phyloP scores from a whole-genome alignment of 257 asterid species.

The Plantago ovata region DNA sequence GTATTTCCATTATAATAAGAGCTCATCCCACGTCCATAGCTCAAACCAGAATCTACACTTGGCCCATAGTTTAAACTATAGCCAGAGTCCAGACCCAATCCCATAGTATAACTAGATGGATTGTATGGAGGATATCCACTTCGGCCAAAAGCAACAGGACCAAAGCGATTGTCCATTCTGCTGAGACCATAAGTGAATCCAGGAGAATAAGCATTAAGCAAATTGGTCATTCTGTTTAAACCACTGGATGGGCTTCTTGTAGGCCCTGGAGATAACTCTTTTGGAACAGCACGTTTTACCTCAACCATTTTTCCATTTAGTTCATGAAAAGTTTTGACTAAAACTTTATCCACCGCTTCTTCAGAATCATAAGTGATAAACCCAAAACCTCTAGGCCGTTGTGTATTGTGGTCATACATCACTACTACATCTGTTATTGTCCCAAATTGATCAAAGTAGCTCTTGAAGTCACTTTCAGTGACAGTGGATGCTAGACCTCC shows the following conservation, averaged over 20 bases:
- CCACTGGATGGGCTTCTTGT: slow-evolving; percentile 56
- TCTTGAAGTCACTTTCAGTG: slow-evolving; percentile 77
- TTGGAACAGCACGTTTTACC: slow-evolving; percentile 49
- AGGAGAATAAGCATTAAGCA: slow-evolving; percentile 44
- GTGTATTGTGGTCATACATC: slow-evolving; percentile 92
- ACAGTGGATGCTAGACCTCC: slow-evolving; percentile 89
- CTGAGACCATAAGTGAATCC: slow-evolving; percentile 47
- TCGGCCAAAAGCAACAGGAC: slow-evolving; percentile 52
- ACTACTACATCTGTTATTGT: slow-evolving; percentile 76
- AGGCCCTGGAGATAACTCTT: slow-evolving; percentile 73
- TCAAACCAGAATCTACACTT: slow-evolving; percentile 42
- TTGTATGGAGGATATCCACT: slow-evolving; percentile 58
- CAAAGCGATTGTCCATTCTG: slow-evolving; percentile 55
- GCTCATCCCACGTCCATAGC: slow-evolving; percentile 52
- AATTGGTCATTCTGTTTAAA: slow-evolving; percentile 40
- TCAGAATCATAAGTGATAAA: slow-evolving; percentile 46
- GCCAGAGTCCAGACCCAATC: slow-evolving; percentile 49
- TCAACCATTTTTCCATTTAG: slow-evolving; percentile 52
- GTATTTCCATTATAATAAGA: slow-evolving; percentile 48
- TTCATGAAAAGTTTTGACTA: slow-evolving; percentile 42
- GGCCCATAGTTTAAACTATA: slow-evolving; percentile 44
- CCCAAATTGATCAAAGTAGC: slow-evolving; percentile 82
- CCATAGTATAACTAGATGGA: slow-evolving; percentile 40
- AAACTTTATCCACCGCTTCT: slow-evolving; percentile 47
- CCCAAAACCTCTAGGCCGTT: slow-evolving; percentile 77